Base-by-base conservation (phyloP, 306 rosid species). In the Quercus berberidifolia region DNA sequence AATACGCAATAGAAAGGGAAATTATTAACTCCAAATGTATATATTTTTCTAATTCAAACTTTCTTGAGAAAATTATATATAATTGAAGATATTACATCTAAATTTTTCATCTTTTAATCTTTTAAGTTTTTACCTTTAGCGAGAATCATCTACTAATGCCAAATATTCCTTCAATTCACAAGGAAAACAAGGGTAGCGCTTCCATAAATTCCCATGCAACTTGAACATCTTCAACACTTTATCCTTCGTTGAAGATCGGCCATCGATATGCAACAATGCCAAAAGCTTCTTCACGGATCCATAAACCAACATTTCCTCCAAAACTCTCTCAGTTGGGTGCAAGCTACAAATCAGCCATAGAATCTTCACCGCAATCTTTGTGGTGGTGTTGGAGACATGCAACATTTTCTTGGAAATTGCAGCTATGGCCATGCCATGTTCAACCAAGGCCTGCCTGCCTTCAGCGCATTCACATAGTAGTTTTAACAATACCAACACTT, bases 281-380 rank as follows among this genome's bases (percentile, higher is more conserved):
- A 86, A 30, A 10, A 88, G 78, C 82, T 84, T 88, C 88, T 86
- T 88, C 86, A 86, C 92, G 4, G 82, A 17, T 67, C 92, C 92
- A 73, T 63, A 86, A 5, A 81, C 74, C 83, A 86, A 21, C 92
- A 88, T 88, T 41, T 88, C 90, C 58, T 88, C 92, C 78, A 88
- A 76, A 4, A 84, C 87, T 38, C 55, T 84, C 30, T 86, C 88
- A 3, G 76, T 79, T 3, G 86, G 80, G 20, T 88, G 85, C 74
- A 79, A 74, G 33, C 71, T 79, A 73, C 86, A 76, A 2, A 88
- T 73, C 80, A 82, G 26, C 79, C 75, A 80, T 73, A 86, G 20
- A 5, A 88, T 81, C 79, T 88, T 88, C 68, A 88, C 92, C 43
- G 64, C 90, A 15, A 78, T 46, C 81, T 82, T 88, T 20, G 92